These are phyloP conservation scores for Lactifluus echinatus DNA, from an alignment of 768 basidiomycete species.

Conservation along the genomic window DNA sequence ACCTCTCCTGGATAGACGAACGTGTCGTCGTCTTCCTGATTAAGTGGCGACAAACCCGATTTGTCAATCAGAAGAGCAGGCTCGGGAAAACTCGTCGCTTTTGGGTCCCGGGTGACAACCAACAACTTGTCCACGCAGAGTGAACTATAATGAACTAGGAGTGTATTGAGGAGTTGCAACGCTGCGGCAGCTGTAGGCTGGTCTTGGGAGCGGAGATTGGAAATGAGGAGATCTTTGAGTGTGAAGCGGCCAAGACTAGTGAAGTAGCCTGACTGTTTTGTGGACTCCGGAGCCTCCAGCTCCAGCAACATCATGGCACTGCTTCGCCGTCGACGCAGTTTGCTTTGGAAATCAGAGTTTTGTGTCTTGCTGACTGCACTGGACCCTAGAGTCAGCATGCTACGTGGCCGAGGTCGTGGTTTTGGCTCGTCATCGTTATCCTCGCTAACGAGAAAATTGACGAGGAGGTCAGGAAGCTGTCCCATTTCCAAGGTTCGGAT, in stretches of 20 bases:
- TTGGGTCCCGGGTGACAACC: constrained; percentile 55
- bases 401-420: constrained; percentile 33
- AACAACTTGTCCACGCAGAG: constrained; percentile 61
- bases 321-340: constrained; percentile 60
- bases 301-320: constrained; percentile 88
- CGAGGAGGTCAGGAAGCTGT: constrained; percentile 57
- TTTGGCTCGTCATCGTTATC: constrained; percentile 64
- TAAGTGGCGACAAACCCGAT: constrained; percentile 13
- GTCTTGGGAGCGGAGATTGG: constrained; percentile 64
- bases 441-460: constrained; percentile 77
- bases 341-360: constrained; percentile 35
- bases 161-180: constrained; percentile 69
- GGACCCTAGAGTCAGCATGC: constrained; percentile 35
- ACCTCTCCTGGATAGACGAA: constrained; percentile 37
- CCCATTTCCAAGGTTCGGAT: constrained; percentile 64
- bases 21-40: constrained; percentile 35
- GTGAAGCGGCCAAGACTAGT: constrained; percentile 85
- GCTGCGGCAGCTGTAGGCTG: constrained; percentile 65
- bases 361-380: constrained; percentile 29
- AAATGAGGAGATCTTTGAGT: constrained; percentile 77
- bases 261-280: constrained; percentile 71
- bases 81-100: constrained; percentile 67
- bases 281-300: constrained; percentile 68
- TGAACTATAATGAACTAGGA: constrained; percentile 62
- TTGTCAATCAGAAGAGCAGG: constrained; percentile 30